Conservation (phyloP, 441 rosid species). For the Populus hybrid region DNA sequence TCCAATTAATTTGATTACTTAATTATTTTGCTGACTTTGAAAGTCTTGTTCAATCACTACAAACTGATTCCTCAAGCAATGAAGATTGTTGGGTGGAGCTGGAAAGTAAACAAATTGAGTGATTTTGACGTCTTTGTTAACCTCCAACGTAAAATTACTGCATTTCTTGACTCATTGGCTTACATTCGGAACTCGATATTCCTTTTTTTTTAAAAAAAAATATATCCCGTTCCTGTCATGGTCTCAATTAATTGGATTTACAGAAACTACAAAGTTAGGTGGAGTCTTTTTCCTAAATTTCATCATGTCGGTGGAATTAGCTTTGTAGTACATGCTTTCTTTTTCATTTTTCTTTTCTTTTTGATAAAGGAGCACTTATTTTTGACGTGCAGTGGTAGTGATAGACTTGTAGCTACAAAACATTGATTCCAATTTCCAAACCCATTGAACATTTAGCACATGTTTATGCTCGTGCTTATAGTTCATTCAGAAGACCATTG, state of each 20-base stretch:
- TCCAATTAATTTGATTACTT: conserved; percentile 11
- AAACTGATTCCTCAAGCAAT: conserved; percentile 24
- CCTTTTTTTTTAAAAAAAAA: too few species aligned
- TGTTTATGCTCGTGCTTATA: not conserved
- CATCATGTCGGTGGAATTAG: conserved; percentile 15
- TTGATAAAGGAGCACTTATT: not conserved
- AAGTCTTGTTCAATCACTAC: conserved; percentile 10
- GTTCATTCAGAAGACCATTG: not conserved
- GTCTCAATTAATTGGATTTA: not conserved
- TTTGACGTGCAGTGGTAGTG: not conserved
- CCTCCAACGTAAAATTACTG: not conserved
- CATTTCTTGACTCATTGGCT: not conserved
- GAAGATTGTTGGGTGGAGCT: not conserved
- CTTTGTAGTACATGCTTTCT: too few species aligned
- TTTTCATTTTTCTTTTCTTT: too few species aligned
- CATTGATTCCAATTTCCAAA: not conserved
- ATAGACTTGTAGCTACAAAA: not conserved
- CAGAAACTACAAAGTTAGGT: not conserved
- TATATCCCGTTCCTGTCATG: not conserved
- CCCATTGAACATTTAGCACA: not conserved
- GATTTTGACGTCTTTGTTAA: conserved; percentile 20
- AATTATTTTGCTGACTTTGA: conserved; percentile 14
- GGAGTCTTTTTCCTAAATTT: not conserved
- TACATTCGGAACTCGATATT: too few species aligned
- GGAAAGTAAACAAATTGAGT: conserved; percentile 18